phyloP scores from a whole-genome alignment of 2,329 filamentous ascomycete genomes.

The Verticillium zaregamsianum region DNA sequence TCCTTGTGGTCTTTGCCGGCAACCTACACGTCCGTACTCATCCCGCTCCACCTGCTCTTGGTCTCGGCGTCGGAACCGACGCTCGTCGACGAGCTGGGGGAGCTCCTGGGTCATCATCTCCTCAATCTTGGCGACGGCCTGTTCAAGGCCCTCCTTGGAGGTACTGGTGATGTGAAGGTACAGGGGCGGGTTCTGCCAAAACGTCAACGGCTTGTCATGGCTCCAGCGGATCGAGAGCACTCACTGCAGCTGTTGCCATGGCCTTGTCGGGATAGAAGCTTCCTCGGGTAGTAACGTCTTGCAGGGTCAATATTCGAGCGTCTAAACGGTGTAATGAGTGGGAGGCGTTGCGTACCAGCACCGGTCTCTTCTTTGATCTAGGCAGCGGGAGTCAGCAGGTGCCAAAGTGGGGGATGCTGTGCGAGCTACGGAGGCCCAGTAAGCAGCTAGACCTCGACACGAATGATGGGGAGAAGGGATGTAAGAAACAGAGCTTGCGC shows the following conservation, averaged over 20 bases:
- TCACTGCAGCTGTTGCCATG: constrained; percentile 90
- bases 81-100: constrained; percentile 90
- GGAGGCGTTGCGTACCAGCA: constrained; percentile 82
- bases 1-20: constrained; percentile 2
- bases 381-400: constrained; percentile 88
- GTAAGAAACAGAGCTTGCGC: constrained; percentile 22
- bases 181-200: constrained; percentile 76
- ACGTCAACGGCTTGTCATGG: constrained; percentile 1
- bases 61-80: constrained; percentile 82
- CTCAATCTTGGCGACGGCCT: constrained; percentile 82
- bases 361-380: constrained; percentile 99
- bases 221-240: constrained; percentile 25
- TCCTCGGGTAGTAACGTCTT: constrained; percentile 98
- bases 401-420: constrained; percentile 65
- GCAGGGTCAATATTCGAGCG: constrained; percentile 52
- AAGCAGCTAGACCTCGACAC: constrained; percentile 65
- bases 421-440: constrained; percentile 63
- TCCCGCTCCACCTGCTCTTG: constrained; percentile 80
- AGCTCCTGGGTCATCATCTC: constrained; percentile 96
- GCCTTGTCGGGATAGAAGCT: constrained; percentile 96
- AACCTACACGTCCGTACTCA: constrained; percentile 77
- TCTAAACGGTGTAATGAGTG: constrained; percentile 41
- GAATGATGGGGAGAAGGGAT: constrained; percentile 29
- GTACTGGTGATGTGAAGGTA: constrained; percentile 96
- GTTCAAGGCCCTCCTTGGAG: constrained; percentile 84